Evolutionary conservation across 257 asterid species (phyloP), one percentile per base, ranked within the genome.

Genomic region (Solanum commersonii): DNA sequence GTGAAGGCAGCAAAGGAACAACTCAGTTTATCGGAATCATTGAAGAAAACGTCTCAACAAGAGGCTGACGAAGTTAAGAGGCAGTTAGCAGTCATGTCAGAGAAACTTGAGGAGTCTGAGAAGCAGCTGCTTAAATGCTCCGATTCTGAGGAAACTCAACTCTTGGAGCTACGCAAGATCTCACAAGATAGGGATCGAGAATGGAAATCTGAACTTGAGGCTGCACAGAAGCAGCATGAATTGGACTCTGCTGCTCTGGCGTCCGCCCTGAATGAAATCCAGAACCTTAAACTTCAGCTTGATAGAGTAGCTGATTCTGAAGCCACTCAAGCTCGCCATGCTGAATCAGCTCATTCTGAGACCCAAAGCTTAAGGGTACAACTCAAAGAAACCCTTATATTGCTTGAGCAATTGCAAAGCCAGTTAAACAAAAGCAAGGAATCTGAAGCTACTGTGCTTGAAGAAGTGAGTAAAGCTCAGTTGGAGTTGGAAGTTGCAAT

Each of bases 161-260:
- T 95, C 77, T 95, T 93, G 46, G 99, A 97, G 81, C 83, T 96
- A 65, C 95, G 93, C 35, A 93, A 94, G 93, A 87, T 94, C 91
- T 94, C 99, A 33, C 98, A 95, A 85, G 98, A 96, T 83, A 93
- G 98, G 14, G 96, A 97, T 72, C 94, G 92, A 67, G 95, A 79
- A 44, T 94, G 98, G 98, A 92, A 94, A 87, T 93, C 95, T 7
- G 98, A 97, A 82, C 95, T 97, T 52, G 96, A 94, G 86, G 95
- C 96, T 63, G 90, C 92, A 27, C 95, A 90, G 88, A 94, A 94
- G 91, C 98, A 96, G 93, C 98, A 93, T 73, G 88, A 92, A 23
- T 88, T 93, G 92, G 99, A 97, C 88, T 91, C 96, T 15, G 87
- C 93, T 35, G 94, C 99, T 20, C 90, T 96, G 84, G 91, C 95